Percentiles rank a stretch among this genome's conserved stretches.
Conservation (phyloP, 1,139 yeast genomes). For the Blastobotrys arbuscula region DNA sequence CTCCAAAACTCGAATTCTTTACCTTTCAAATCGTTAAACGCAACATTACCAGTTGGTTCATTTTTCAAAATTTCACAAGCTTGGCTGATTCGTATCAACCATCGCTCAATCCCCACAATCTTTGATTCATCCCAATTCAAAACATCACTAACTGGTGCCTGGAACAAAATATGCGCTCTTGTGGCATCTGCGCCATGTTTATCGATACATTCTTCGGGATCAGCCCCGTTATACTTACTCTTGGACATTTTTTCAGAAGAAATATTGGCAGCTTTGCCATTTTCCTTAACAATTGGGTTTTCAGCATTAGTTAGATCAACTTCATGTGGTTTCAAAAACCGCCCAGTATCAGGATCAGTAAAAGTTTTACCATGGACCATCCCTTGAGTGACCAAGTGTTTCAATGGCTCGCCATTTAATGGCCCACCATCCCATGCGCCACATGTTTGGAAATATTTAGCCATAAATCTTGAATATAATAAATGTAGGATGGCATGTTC, state of each 20-base stretch:
- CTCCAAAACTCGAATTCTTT: conserved; percentile 43
- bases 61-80: conserved; percentile 18
- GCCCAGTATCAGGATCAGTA: conserved; percentile 63
- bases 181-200: conserved; percentile 91
- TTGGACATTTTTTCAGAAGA: conserved; percentile 92
- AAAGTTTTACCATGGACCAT: conserved; percentile 95
- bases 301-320: conserved; percentile 39
- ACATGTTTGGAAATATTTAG: conserved; percentile 67
- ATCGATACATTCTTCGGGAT: conserved; percentile 72
- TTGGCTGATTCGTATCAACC: conserved; percentile 61
- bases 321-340: conserved; percentile 75
- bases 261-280: conserved; percentile 49
- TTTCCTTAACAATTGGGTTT: conserved; percentile 42
- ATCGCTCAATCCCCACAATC: conserved; percentile 80
- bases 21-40: conserved; percentile 3
- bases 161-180: conserved; percentile 89
- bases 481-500: conserved; percentile 95
- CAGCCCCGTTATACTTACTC: conserved; percentile 90
- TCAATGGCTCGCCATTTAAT: conserved; percentile 70
- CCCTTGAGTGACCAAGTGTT: conserved; percentile 81
- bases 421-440: conserved; percentile 51
- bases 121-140: conserved; percentile 87
- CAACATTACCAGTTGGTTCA: background rate
- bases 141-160: conserved; percentile 79
- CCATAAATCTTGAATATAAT: conserved; percentile 74